Evolutionary conservation across 2,329 filamentous ascomycete genomes (phyloP), one percentile per base, ranked within the genome.

Genomic region (Colletotrichum musicola): DNA sequence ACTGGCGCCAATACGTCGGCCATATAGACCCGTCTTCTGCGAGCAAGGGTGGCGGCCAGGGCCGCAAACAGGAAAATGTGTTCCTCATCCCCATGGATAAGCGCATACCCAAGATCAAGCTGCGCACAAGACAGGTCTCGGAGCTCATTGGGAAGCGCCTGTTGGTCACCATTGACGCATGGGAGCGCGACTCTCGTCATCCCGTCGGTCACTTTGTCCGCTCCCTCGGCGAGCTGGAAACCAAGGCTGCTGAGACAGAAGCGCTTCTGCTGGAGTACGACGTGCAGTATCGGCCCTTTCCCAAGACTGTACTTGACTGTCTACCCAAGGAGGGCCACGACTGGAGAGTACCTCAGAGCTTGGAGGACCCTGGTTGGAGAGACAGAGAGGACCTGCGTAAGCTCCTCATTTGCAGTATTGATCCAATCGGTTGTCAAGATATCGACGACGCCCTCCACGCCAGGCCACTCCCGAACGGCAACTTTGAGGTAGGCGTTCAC

Each of bases 61-160:
- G 93, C 35, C 89, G 94, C 67, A 92, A 92, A 74, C 94, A 97
- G 77, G 94, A 98, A 77, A 97, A 89, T 16, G 94, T 99, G 14
- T 99, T 99, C 80, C 86, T 99, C 18, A 90, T 98, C 56, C 95
- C 96, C 4, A 98, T 99, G 95, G 95, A 99, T 81, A 98, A 97
- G 84, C 92, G 94, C 75, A 93, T 99, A 22, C 96, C 96, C 2
- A 99, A 98, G 83, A 98, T 99, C 74, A 90, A 94, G 53, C 90
- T 99, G 62, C 91, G 95, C 58, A 98, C 96, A 12, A 88, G 96
- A 59, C 96, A 98, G 80, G 95, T 94, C 25, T 90, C 90, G 16
- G 94, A 97, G 75, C 87, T 99, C 4, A 81, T 98, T 30, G 96
- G 96, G 5, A 96, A 98, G 84, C 91, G 97, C 65, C 90, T 99